Evolutionary conservation across 345 rosid genomes (phyloP).

Genomic region (Clausena lansium): DNA sequence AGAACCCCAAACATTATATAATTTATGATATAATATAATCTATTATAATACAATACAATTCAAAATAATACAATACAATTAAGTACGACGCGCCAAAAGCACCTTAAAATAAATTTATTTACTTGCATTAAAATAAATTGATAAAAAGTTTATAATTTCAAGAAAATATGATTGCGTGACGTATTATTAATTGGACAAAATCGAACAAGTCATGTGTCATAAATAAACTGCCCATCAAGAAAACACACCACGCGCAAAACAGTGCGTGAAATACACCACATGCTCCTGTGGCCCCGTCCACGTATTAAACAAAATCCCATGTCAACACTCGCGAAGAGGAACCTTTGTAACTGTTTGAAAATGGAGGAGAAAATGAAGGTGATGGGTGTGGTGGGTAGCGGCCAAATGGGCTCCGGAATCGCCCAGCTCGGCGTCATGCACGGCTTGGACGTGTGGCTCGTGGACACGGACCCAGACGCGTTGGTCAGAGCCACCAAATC

Average conservation of each 20-base stretch:
- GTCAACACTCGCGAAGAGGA: background rate
- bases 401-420: conserved; percentile 98
- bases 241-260: background rate
- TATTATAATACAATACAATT: too few relatives aligned
- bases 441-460: conserved; percentile 61
- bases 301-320: background rate
- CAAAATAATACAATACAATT: too few relatives aligned
- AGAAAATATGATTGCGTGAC: too few relatives aligned
- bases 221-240: background rate
- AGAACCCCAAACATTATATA: too few relatives aligned
- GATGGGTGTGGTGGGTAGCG: conserved; percentile 76
- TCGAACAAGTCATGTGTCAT: too few relatives aligned
- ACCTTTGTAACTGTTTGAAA: background rate
- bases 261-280: background rate
- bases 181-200: too few relatives aligned
- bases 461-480: conserved; percentile 63
- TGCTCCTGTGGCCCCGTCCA: background rate
- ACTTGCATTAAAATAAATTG: too few relatives aligned
- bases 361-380: conserved; percentile 44
- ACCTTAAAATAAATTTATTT: too few relatives aligned
- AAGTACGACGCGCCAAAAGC: too few relatives aligned
- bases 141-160: too few relatives aligned
- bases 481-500: conserved; percentile 56
- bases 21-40: too few relatives aligned
- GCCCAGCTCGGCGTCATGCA: conserved; percentile 78